Evolutionary conservation across 129 eudicot genomes (phyloP).

Genomic region (Deinandra increscens): DNA sequence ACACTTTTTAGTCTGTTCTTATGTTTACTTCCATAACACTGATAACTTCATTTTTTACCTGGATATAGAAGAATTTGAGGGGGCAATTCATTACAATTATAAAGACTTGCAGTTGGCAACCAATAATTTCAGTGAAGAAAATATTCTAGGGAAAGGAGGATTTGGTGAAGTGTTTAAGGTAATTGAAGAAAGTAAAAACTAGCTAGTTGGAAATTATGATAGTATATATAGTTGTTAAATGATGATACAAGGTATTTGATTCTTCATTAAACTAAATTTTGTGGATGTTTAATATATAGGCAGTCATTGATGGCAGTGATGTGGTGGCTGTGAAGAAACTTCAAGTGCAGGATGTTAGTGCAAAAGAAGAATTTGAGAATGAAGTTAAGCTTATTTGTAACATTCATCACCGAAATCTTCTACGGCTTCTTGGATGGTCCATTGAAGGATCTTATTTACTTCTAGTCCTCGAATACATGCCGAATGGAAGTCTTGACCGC

Average conservation of each 20-base stretch:
- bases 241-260: too few species aligned
- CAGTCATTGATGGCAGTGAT: conserved; percentile 42
- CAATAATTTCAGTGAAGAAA: conserved; percentile 43
- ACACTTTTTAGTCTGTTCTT: not conserved
- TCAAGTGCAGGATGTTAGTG: conserved; percentile 35
- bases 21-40: conserved; percentile 12
- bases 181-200: not conserved
- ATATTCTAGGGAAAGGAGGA: conserved; percentile 54
- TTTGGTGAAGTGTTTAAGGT: conserved; percentile 52
- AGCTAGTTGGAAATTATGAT: not conserved
- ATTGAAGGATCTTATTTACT: conserved; percentile 53
- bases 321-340: conserved; percentile 71
- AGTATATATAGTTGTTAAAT: not conserved
- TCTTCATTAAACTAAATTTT: not conserved
- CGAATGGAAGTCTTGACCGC: conserved; percentile 68
- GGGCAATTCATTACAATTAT: conserved; percentile 34
- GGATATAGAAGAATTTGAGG: conserved; percentile 43
- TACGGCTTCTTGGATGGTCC: conserved; percentile 67
- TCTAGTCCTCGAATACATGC: conserved; percentile 66
- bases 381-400: conserved; percentile 72
- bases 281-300: conserved; percentile 32
- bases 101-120: conserved; percentile 28
- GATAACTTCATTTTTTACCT: not conserved
- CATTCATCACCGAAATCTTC: conserved; percentile 66
- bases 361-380: conserved; percentile 50